Base-by-base conservation (phyloP, 768 basidiomycete genomes). In the Panellus pusillus region DNA sequence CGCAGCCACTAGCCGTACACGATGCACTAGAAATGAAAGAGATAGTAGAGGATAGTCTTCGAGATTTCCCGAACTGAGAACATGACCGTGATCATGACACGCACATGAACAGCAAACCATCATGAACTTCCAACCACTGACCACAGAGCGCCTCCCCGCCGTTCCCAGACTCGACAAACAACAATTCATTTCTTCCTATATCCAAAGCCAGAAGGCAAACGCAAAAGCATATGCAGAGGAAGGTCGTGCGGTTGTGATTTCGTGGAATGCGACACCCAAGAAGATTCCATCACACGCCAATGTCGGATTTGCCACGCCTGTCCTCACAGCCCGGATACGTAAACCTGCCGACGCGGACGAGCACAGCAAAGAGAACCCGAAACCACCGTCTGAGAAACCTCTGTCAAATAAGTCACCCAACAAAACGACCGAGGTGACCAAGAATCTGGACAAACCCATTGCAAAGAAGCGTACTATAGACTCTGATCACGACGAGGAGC, bases 191-290 rank as follows among this genome's bases (percentile, higher is more conserved):
- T 65, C 65, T 5, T 66, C 72, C 1, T 88, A 80, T 62, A 58
- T 87, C 4, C 70, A 72, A 31, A 73, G 74, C 50, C 86, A 88
- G 57, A 72, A 58, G 29, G 58, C 68, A 1, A 76, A 80, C 58
- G 55, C 73, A 2, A 75, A 73, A 50, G 58, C 63, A 0, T 79
- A 85, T 58, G 75, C 73, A 5, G 57, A 63, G 4, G 75, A 82
- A 58, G 79, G 73, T 13, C 67, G 59, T 39, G 60, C 61, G 18
- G 44, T 69, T n/a, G 49, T 67, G 20, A 58, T 63, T 12, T 63
- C 70, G 6, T 76, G 74, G 75, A 40, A 54, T 20, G 31, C 43
- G 53, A 62, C 20, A 19, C 52, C 42, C 49, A 56, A 49, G 47
- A 60, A 32, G 24, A 41, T 31, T 38, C 12, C 17, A 9, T 24